These are phyloP conservation scores for Ophiostoma australiae DNA, from an alignment of 2,329 filamentous ascomycete species.

Conservation along the genomic window DNA sequence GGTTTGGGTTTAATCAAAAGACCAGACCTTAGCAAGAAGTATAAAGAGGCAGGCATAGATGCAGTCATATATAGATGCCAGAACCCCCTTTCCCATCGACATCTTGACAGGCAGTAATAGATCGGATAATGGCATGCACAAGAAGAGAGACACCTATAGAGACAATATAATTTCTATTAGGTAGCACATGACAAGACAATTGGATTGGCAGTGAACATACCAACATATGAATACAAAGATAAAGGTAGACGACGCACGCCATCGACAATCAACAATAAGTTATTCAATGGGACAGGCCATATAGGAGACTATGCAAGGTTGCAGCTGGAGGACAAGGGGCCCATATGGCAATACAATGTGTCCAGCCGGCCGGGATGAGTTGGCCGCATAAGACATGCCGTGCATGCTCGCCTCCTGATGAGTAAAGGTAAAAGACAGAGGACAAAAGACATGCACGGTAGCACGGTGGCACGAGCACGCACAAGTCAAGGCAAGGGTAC, in stretches of 20 bases:
- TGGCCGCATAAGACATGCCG: not conserved
- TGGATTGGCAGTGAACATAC: not conserved
- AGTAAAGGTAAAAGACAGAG: not conserved
- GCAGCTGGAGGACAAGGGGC: not conserved
- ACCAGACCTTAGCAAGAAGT: not conserved
- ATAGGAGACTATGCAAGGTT: not conserved
- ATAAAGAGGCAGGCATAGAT: not conserved
- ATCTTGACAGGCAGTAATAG: not conserved
- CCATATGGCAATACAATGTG: not conserved
- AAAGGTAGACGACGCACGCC: not conserved
- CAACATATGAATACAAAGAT: not conserved
- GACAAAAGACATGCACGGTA: not conserved
- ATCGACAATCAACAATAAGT: not conserved
- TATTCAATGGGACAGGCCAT: not conserved
- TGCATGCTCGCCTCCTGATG: not conserved
- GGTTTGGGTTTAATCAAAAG: not conserved
- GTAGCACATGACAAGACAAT: constrained; percentile 10
- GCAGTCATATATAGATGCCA: not conserved
- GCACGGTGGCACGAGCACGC: constrained; percentile 1
- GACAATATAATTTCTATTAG: not conserved
- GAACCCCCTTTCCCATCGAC: not conserved
- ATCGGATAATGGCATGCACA: not conserved
- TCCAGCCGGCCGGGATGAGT: not conserved
- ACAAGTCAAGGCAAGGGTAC: not conserved
- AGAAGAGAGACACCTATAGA: not conserved